Evolutionary conservation across 768 basidiomycete species (phyloP).

Genomic region (Suillus occidentalis): DNA sequence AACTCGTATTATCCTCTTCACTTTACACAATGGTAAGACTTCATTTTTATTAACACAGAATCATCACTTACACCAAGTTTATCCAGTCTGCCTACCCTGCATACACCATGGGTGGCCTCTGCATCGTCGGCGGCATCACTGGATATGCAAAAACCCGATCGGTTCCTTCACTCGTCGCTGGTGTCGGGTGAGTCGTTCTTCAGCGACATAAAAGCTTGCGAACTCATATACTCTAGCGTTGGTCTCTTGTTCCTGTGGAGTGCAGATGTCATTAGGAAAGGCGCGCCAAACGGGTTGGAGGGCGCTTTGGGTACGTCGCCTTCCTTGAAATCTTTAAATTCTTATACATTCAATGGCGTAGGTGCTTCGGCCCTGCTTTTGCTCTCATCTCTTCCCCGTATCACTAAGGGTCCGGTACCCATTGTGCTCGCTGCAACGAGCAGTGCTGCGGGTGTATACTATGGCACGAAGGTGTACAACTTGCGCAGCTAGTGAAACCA

Average conservation of each 20-base stretch:
- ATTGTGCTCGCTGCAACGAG: slow-evolving; percentile 61
- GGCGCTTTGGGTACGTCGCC: slow-evolving; percentile 66
- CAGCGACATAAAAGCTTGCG: neutral
- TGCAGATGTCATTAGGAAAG: slow-evolving; percentile 72
- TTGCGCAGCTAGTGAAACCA: slow-evolving; percentile 20
- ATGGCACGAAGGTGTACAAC: slow-evolving; percentile 57
- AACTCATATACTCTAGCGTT: slow-evolving; percentile 46
- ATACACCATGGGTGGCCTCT: slow-evolving; percentile 72
- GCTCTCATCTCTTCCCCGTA: slow-evolving; percentile 71
- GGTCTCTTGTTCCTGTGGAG: slow-evolving; percentile 80
- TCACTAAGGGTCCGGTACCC: slow-evolving; percentile 75
- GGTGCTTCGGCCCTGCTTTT: slow-evolving; percentile 77
- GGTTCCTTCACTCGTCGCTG: slow-evolving; percentile 80
- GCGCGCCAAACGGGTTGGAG: slow-evolving; percentile 72
- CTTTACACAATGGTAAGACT: neutral
- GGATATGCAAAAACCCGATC: slow-evolving; percentile 74
- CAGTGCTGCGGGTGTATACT: slow-evolving; percentile 62
- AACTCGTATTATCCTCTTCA: neutral
- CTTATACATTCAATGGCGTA: slow-evolving; percentile 24
- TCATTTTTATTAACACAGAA: neutral
- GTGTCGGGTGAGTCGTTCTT: slow-evolving; percentile 57
- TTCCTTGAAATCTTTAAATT: neutral
- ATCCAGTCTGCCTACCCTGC: slow-evolving; percentile 79
- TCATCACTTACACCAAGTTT: neutral
- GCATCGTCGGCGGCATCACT: slow-evolving; percentile 73